A percentile compares a stretch with the other conserved stretches of the same genome.
These are phyloP conservation scores for Edaphochlamys debaryana DNA, from an alignment of 139 green algal genomes.

Conservation along the genomic window DNA sequence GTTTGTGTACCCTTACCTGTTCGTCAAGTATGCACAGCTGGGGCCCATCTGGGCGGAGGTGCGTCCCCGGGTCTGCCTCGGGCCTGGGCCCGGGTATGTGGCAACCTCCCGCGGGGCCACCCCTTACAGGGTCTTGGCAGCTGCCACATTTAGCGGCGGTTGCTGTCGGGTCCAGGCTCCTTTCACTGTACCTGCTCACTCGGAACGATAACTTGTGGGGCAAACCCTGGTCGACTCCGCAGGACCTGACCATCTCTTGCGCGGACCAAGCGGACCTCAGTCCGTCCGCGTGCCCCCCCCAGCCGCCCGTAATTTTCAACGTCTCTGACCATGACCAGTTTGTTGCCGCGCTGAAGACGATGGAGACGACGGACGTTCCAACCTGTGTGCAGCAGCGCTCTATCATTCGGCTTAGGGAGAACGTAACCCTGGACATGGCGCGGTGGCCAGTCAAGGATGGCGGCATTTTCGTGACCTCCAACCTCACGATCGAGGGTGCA, in stretches of 20 bases:
- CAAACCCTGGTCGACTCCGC: too few relatives aligned
- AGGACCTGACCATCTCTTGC: conserved; percentile 22
- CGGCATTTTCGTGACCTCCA: conserved; percentile 20
- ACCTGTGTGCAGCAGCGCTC: neutral
- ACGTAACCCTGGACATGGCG: neutral
- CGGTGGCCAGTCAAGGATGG: neutral
- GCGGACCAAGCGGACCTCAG: neutral
- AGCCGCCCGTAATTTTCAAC: neutral
- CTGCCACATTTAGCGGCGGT: too few relatives aligned
- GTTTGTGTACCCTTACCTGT: conserved; percentile 19
- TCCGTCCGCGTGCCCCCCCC: neutral
- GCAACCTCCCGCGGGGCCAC: too few relatives aligned
- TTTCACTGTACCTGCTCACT: too few relatives aligned
- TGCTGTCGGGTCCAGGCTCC: too few relatives aligned
- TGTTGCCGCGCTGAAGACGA: neutral
- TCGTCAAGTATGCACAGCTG: conserved; percentile 25
- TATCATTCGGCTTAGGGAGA: neutral
- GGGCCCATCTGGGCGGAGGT: conserved; percentile 28
- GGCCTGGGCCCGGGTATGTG: too few relatives aligned
- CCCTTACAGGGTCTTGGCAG: too few relatives aligned
- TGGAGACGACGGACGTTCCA: neutral
- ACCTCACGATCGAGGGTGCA: conserved; percentile 15
- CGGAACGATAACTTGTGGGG: too few relatives aligned
- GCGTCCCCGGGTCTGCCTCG: too few relatives aligned
- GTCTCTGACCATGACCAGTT: conserved; percentile 13